Conservation (phyloP, 345 rosid species). For the Anastatica hierochuntica region DNA sequence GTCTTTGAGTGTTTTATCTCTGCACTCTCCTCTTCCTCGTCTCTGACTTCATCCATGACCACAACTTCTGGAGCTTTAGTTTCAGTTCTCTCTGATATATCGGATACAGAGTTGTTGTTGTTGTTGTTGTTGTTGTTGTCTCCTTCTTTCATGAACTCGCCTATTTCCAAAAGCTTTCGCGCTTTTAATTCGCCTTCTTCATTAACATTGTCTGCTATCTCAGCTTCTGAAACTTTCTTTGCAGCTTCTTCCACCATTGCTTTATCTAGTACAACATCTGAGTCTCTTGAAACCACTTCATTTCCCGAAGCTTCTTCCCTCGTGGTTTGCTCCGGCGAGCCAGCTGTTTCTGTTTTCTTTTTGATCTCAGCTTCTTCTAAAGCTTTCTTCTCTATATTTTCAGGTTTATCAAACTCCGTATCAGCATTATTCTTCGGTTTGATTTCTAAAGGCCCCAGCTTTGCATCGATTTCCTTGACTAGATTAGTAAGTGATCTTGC, state of each 20-base stretch:
- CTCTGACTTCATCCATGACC: conserved; percentile 20
- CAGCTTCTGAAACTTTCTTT: conserved; percentile 23
- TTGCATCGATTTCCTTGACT: conserved; percentile 59
- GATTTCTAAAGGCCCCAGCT: conserved; percentile 47
- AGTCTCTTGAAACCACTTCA: conserved; percentile 9
- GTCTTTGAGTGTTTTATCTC: conserved; percentile 1
- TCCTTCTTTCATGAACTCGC: conserved; percentile 19
- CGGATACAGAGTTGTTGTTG: conserved; percentile 2
- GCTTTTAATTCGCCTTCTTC: conserved; percentile 20
- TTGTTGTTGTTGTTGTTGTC: background rate
- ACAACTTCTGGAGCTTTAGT: conserved; percentile 29
- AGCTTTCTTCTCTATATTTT: conserved; percentile 3
- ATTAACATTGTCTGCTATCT: conserved; percentile 15
- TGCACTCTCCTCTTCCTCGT: background rate
- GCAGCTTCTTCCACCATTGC: background rate
- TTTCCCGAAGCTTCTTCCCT: conserved; percentile 3
- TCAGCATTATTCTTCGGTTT: conserved; percentile 10
- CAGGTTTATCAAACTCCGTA: background rate
- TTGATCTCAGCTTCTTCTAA: conserved; percentile 18
- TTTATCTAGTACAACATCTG: background rate
- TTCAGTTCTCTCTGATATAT: conserved; percentile 26
- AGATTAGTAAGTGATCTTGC: conserved; percentile 43
- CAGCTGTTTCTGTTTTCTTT: conserved; percentile 6
- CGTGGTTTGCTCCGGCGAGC: conserved; percentile 1
- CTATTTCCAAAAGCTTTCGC: conserved; percentile 19